A percentile compares a stretch with the other conserved stretches of the same genome.
phyloP scores from a whole-genome alignment of 352 stramenopile species.

The Phytophthora colocasiae region DNA sequence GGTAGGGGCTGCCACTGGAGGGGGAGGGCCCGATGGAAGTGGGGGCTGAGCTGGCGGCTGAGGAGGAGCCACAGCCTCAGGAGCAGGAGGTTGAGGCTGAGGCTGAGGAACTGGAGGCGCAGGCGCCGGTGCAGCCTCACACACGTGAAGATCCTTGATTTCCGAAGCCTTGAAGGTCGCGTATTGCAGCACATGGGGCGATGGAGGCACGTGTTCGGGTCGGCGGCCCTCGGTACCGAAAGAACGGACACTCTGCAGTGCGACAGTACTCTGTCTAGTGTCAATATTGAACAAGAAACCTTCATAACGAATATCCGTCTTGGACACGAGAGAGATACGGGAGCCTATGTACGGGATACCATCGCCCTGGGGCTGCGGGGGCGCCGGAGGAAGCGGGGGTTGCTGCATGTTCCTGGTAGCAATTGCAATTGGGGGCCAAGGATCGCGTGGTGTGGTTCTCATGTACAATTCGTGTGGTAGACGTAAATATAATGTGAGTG shows the following conservation, averaged over 20 bases:
- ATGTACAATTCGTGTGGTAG: background rate
- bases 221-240: constrained; percentile 87
- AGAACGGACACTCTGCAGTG: constrained; percentile 80
- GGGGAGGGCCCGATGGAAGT: constrained; percentile 33
- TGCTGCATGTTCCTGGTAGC: constrained; percentile 27
- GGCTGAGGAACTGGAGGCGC: constrained; percentile 27
- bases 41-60: constrained; percentile 23
- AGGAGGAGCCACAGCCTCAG: background rate
- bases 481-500: background rate
- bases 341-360: constrained; percentile 86
- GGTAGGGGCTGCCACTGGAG: constrained; percentile 3
- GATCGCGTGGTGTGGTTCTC: constrained; percentile 9
- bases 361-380: constrained; percentile 33
- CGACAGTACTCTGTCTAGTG: constrained; percentile 84
- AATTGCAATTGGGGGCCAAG: constrained; percentile 1
- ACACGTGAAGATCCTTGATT: constrained; percentile 89
- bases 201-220: constrained; percentile 74
- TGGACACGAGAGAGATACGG: constrained; percentile 85
- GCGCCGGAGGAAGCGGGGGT: constrained; percentile 28
- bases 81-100: constrained; percentile 11
- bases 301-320: constrained; percentile 91
- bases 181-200: constrained; percentile 78
- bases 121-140: constrained; percentile 63
- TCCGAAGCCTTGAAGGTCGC: constrained; percentile 85
- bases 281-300: constrained; percentile 90